Base-by-base conservation (phyloP, 2,329 filamentous ascomycete genomes). In the Zymoseptoria crescenta region DNA sequence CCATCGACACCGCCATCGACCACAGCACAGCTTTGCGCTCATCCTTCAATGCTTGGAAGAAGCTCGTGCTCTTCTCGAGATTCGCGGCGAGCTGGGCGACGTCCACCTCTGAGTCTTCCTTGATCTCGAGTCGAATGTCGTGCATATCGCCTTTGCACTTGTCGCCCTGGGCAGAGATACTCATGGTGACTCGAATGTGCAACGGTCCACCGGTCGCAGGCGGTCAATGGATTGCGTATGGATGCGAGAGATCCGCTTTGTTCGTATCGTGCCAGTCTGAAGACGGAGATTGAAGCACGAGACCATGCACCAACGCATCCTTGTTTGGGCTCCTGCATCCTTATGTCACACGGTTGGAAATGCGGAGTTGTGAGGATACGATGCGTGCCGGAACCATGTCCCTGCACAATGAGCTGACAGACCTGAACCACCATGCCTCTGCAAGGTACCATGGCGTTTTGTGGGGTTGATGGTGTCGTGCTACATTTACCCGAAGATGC, bases 1-100 rank as follows among this genome's bases (percentile, higher is more conserved):
- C 52, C 24, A 57, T 64, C 29, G 59, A 64, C 8, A 64, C 52
- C 10, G 56, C 55, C 10, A 62, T 52, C 2, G 59, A 62, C 62
- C 59, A 62, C 28, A 58, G 48, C 29, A 59, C 59, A 5, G 62
- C 57, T 49, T 59, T 62, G 2, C 59, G 59, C 13, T 62, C 59
- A 10, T 54, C 56, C 28, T 52, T 60, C 20, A 62, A 56, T 10
- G 55, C 56, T 54, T 60, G 49, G 6, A 16, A 51, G 49, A 51
- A 51, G 20, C 9, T 51, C 24, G 20, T 21, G 24, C 16, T 21
- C 9, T 51, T 21, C 49, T 21, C 49, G 20, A 27, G 8, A 4
- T 51, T 27, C 8, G 49, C 49, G 49, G 49, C 49, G 49, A 51
- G 49, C 24, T 51, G 49, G n/a, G 49, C 49, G 3, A 21, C 24